These are phyloP conservation scores for Neurospora sp. DNA, from an alignment of 495 filamentous ascomycete genomes.

Conservation along the genomic window DNA sequence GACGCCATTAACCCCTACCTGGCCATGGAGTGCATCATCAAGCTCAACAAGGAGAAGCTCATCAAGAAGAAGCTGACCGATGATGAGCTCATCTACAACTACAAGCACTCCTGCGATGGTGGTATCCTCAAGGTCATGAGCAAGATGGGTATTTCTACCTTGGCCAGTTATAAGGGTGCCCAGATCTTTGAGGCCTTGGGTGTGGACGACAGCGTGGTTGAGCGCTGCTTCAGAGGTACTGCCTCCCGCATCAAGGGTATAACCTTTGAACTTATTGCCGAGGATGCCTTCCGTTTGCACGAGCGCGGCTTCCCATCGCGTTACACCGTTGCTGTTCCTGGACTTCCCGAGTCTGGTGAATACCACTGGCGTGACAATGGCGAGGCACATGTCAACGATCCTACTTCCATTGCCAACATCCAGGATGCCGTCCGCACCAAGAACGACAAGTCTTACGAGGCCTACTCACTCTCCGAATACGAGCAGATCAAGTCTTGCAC, in stretches of 20 bases:
- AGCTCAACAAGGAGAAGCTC: slow-evolving; percentile 92
- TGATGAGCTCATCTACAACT: slow-evolving; percentile 85
- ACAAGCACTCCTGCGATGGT: slow-evolving; percentile 95
- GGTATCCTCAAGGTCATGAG: slow-evolving; percentile 99
- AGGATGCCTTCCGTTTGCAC: slow-evolving; percentile 94
- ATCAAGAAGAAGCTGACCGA: slow-evolving; percentile 79
- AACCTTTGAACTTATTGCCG: slow-evolving; percentile 91
- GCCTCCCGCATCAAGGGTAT: slow-evolving; percentile 93
- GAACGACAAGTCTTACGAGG: slow-evolving; percentile 99
- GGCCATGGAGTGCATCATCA: slow-evolving; percentile 94
- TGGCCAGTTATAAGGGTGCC: slow-evolving; percentile 97
- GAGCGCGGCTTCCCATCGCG: slow-evolving; percentile 90
- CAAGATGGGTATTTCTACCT: slow-evolving; percentile 99
- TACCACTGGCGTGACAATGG: slow-evolving; percentile 99
- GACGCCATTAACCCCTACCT: slow-evolving; percentile 97
- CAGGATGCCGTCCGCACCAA: slow-evolving; percentile 97
- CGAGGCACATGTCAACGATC: slow-evolving; percentile 97
- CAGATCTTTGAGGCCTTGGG: slow-evolving; percentile 99
- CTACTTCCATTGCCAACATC: slow-evolving; percentile 89
- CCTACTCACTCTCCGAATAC: slow-evolving; percentile 88
- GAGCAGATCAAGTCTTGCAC: slow-evolving; percentile 99
- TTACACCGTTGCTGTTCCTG: slow-evolving; percentile 65
- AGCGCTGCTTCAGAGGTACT: slow-evolving; percentile 93
- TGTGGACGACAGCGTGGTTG: slow-evolving; percentile 89
- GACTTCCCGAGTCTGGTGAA: slow-evolving; percentile 89